Conservation (phyloP, 352 stramenopile species). For the Phytophthora brassicae region DNA sequence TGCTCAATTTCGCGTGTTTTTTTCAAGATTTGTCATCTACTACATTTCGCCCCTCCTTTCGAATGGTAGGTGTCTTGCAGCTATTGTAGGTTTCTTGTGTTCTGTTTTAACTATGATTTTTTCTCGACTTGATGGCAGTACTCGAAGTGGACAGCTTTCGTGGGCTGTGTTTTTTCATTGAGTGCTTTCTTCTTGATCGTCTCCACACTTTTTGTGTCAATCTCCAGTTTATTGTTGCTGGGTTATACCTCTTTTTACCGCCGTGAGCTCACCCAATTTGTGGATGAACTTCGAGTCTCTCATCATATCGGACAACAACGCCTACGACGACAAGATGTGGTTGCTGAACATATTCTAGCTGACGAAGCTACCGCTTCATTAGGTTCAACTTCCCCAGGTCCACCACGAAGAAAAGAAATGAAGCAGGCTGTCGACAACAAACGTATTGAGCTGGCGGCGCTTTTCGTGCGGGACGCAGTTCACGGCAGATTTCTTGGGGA, state of each 20-base stretch:
- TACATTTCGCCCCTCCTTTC: slow-evolving; percentile 41
- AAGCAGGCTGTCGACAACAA: slow-evolving; percentile 11
- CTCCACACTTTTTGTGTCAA: slow-evolving; percentile 38
- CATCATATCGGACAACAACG: slow-evolving; percentile 4
- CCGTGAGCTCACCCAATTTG: slow-evolving; percentile 24
- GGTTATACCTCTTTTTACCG: slow-evolving; percentile 34
- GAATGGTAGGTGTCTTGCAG: slow-evolving; percentile 34
- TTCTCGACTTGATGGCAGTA: too few species aligned
- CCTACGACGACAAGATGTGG: slow-evolving; percentile 13
- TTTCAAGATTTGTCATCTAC: slow-evolving; percentile 49
- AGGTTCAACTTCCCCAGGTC: slow-evolving; percentile 5
- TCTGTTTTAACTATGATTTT: too few species aligned
- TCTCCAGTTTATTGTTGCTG: slow-evolving; percentile 25
- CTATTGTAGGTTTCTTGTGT: background rate
- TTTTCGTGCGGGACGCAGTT: slow-evolving; percentile 50
- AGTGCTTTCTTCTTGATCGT: slow-evolving; percentile 48
- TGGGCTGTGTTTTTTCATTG: slow-evolving; percentile 45
- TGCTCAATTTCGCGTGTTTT: slow-evolving; percentile 60
- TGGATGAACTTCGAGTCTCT: slow-evolving; percentile 28
- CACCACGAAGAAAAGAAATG: background rate
- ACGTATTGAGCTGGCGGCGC: slow-evolving; percentile 41
- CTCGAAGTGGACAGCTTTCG: slow-evolving; percentile 50
- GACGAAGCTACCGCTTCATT: slow-evolving; percentile 12
- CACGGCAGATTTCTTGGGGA: slow-evolving; percentile 52
- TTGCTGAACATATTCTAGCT: slow-evolving; percentile 20